A percentile compares a stretch with the other conserved stretches of the same genome.
Conservation (phyloP, 2,329 filamentous ascomycete species). For the Aspergillus puulaauensis region DNA sequence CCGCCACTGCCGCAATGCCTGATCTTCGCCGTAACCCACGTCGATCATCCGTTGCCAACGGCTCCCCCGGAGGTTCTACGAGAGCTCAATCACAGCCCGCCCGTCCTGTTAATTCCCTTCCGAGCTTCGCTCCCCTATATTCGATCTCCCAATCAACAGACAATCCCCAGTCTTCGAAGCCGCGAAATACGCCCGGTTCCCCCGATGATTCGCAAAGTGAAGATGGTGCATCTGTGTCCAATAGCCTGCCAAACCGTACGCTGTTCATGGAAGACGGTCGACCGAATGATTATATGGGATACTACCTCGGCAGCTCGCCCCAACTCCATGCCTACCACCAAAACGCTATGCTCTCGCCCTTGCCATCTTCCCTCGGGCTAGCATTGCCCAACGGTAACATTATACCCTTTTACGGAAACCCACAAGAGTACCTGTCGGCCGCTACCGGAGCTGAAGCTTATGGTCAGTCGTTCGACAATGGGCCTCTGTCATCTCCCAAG, state of each 20-base stretch:
- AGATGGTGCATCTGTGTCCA: conserved; percentile 29
- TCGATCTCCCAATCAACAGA: conserved; percentile 31
- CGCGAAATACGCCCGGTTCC: conserved; percentile 32
- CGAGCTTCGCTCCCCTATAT: conserved; percentile 34
- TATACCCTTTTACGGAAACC: conserved; percentile 31
- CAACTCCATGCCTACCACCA: conserved; percentile 44
- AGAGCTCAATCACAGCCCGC: conserved; percentile 53
- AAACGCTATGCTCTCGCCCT: conserved; percentile 37
- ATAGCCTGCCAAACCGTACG: conserved; percentile 34
- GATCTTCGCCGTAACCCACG: conserved; percentile 47
- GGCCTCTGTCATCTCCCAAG: conserved; percentile 21
- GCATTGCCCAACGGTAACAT: conserved; percentile 40
- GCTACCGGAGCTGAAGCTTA: conserved; percentile 25
- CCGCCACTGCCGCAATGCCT: conserved; percentile 37
- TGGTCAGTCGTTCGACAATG: conserved; percentile 23
- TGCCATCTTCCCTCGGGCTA: conserved; percentile 39
- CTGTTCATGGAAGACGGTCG: conserved; percentile 39
- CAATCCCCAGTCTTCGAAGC: conserved; percentile 28
- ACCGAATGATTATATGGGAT: conserved; percentile 46
- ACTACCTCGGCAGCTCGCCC: conserved; percentile 46
- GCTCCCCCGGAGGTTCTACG: conserved; percentile 42
- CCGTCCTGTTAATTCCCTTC: conserved; percentile 41
- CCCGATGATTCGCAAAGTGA: conserved; percentile 34
- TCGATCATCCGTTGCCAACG: conserved; percentile 45
- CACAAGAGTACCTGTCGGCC: conserved; percentile 34